Evolutionary conservation across 805 yeast genomes (phyloP), one percentile per base, ranked within the genome.

Genomic region (Candida alai): DNA sequence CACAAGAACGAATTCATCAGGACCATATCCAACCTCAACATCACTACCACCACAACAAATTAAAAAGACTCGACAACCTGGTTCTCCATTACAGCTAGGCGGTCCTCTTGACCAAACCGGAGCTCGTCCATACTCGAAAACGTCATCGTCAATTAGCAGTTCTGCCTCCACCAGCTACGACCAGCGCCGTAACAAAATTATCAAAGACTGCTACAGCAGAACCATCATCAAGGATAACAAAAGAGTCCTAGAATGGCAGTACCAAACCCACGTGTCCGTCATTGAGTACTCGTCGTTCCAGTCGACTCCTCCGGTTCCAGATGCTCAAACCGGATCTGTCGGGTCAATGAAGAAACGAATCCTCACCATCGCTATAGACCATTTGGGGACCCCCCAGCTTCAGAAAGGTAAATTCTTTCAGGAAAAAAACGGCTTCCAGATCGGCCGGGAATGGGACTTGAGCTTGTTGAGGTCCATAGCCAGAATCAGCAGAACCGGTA

Each of bases 361-460:
- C 4, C 58, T 84, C 39, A 73, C 75, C 9, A 56, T 80, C 14
- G 76, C 89, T 23, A 76, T 74, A 2, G 76, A 81, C 51, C 66
- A 73, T 30, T 70, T 80, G 5, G 90, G 90, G 0, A 61, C 82
- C 17, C 80, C 84, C 20, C 69, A 79, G 37, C 48, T 89, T 9
- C 96, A 88, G 54, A 89, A 90, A 58, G 96, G 94, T 2, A 79
- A 94, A 48, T 87, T 77, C 53, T 82, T 83, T 46, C 65, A 74
- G 7, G 52, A 47, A 23, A 84, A 84, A 45, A 80, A 84, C 1
- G 56, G 79, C 1, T 77, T 84, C 48, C 97, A 89, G 58, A 85
- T 89, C 33, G 97, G 97, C 20, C 74, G 96, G 49, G 83, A 95
- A 3, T 89, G 97, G 97, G 79, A 77, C 42, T 62, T 90, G 48